These are phyloP conservation scores for Ophiostoma sp. DNA, from an alignment of 2,329 filamentous ascomycete genomes.

Conservation along the genomic window DNA sequence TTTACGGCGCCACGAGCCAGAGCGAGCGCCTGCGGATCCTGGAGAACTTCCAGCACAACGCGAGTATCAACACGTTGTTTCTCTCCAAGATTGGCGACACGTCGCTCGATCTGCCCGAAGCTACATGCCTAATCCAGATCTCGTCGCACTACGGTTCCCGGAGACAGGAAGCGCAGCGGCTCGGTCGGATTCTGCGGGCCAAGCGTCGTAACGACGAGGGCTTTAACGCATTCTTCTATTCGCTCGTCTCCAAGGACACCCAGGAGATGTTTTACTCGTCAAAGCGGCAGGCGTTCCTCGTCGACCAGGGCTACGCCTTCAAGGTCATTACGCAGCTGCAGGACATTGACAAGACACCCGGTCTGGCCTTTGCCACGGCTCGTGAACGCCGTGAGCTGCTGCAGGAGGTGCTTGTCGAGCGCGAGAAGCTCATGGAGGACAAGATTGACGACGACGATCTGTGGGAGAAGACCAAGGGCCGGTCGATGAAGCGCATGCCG, in stretches of 20 bases:
- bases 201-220: slow-evolving; percentile 97
- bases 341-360: slow-evolving; percentile 81
- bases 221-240: slow-evolving; percentile 99
- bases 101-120: slow-evolving; percentile 94
- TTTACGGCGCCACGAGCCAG: slow-evolving; percentile 86
- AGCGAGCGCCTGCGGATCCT: slow-evolving; percentile 82
- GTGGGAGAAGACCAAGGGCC: slow-evolving; percentile 33
- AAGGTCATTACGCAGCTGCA: slow-evolving; percentile 96
- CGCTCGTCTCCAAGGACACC: slow-evolving; percentile 93
- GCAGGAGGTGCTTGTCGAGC: slow-evolving; percentile 84
- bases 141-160: slow-evolving; percentile 97
- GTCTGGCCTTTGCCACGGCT: slow-evolving; percentile 76
- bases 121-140: slow-evolving; percentile 95
- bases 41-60: slow-evolving; percentile 93
- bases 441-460: slow-evolving; percentile 43
- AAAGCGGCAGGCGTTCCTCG: slow-evolving; percentile 93
- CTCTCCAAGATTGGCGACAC: slow-evolving; percentile 97
- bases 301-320: slow-evolving; percentile 98
- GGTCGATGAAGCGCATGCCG: slow-evolving; percentile 29
- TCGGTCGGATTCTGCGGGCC: slow-evolving; percentile 89
- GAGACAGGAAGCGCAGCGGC: slow-evolving; percentile 90
- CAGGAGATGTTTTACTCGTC: slow-evolving; percentile 98
- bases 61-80: slow-evolving; percentile 87
- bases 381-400: slow-evolving; percentile 82
- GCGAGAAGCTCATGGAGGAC: slow-evolving; percentile 42